A percentile compares a stretch with the other conserved stretches of the same genome.
phyloP scores from a whole-genome alignment of 2,329 filamentous ascomycete species.

The Raffaelea arxii region DNA sequence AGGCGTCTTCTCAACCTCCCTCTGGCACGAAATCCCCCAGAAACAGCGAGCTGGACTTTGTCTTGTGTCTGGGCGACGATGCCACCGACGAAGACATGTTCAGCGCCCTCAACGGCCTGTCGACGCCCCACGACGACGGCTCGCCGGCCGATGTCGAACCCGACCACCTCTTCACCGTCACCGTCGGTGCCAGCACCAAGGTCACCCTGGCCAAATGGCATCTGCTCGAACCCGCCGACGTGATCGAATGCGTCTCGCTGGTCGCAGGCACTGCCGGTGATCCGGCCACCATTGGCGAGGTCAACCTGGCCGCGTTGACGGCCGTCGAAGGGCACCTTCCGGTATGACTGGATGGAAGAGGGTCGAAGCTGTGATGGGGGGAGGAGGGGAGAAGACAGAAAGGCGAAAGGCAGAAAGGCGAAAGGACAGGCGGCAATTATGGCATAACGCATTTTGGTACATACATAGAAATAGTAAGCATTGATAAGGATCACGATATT shows the following conservation, averaged over 20 bases:
- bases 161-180: conserved; percentile 78
- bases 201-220: conserved; percentile 87
- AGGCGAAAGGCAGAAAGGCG: too few relatives aligned
- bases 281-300: conserved; percentile 32
- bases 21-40: conserved; percentile 14
- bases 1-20: conserved; percentile 26
- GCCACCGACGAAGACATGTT: conserved; percentile 98
- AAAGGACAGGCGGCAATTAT: too few relatives aligned
- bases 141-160: conserved; percentile 41
- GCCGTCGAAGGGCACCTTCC: conserved; percentile 44
- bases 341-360: too few relatives aligned
- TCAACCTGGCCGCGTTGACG: conserved; percentile 46
- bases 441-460: too few relatives aligned
- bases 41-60: conserved; percentile 62
- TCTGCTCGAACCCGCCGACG: conserved; percentile 77
- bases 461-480: too few relatives aligned
- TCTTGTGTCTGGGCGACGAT: conserved; percentile 87
- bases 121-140: conserved; percentile 21
- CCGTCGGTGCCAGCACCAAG: conserved; percentile 85
- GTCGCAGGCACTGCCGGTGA: conserved; percentile 35
- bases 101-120: conserved; percentile 60
- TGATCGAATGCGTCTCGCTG: conserved; percentile 59
- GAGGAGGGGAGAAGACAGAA: too few relatives aligned
- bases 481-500: too few relatives aligned
- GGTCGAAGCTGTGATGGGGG: too few relatives aligned